phyloP scores from a whole-genome alignment of 2,329 filamentous ascomycete species.

The Leptographium wingfieldii region DNA sequence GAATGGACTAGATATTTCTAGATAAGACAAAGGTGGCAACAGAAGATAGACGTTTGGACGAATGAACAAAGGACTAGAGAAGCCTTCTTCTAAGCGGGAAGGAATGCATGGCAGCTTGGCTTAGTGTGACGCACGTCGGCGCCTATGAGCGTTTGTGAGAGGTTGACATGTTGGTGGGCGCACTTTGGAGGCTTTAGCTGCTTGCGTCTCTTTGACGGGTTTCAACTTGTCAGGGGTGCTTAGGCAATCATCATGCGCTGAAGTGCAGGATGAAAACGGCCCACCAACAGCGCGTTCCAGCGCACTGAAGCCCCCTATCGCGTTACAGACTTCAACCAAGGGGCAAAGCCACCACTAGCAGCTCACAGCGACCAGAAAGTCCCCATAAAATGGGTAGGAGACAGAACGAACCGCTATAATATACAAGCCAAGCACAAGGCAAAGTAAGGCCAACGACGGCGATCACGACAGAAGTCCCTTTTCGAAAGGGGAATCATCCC shows the following conservation, averaged over 20 bases:
- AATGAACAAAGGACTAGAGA: background rate
- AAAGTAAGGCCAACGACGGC: background rate
- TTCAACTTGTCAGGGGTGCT: background rate
- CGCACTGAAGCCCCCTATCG: background rate
- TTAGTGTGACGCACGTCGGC: background rate
- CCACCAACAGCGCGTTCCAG: background rate
- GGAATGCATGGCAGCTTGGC: background rate
- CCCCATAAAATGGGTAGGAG: background rate
- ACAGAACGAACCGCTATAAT: background rate
- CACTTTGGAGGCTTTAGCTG: background rate
- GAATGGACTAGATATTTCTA: background rate
- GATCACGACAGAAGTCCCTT: background rate
- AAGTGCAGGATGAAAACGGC: conserved; percentile 6
- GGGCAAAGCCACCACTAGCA: background rate
- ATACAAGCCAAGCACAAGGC: background rate
- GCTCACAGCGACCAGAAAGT: background rate
- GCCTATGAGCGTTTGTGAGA: background rate
- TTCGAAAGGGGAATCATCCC: background rate
- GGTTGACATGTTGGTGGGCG: background rate
- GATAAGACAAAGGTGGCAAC: background rate
- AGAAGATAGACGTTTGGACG: background rate
- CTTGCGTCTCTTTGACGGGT: background rate
- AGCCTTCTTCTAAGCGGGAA: background rate
- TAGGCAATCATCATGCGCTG: background rate
- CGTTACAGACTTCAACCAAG: background rate